phyloP scores from a whole-genome alignment of 169 alveolate genomes.

The Neospora caninum region DNA sequence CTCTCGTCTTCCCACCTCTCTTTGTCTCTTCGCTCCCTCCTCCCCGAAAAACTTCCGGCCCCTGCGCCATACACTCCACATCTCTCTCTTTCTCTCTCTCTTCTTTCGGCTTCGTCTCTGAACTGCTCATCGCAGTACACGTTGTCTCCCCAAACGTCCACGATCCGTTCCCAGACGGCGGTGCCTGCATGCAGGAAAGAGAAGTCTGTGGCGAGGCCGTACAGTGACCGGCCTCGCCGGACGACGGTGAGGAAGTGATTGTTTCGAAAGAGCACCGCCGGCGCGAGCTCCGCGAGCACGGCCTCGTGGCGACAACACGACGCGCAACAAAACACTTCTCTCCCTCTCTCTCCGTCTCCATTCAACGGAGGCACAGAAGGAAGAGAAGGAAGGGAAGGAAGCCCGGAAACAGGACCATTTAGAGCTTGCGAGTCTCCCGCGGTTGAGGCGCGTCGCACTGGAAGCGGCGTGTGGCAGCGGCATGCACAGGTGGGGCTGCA shows the following conservation, averaged over 20 bases:
- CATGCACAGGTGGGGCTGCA: not conserved
- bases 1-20: not conserved
- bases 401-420: too few species aligned
- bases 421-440: too few species aligned
- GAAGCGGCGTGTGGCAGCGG: not conserved
- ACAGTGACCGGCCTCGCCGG: not conserved
- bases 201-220: not conserved
- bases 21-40: not conserved
- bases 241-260: constrained; percentile 35
- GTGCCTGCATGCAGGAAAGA: not conserved
- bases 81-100: not conserved
- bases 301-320: not conserved
- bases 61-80: not conserved
- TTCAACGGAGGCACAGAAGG: not conserved
- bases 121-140: constrained; percentile 18
- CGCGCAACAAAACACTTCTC: not conserved
- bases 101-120: not conserved
- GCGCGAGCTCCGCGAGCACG: not conserved
- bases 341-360: not conserved
- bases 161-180: constrained; percentile 5
- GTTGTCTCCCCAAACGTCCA: constrained; percentile 17
- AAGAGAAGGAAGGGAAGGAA: not conserved
- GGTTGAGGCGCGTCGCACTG: too few species aligned
- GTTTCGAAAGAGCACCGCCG: constrained; percentile 33
- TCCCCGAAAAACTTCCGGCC: too few species aligned